A percentile compares a stretch with the other conserved stretches of the same genome.
Evolutionary conservation across 148 eudicot species (phyloP).

Genomic region (Vaccinium corymbosum): DNA sequence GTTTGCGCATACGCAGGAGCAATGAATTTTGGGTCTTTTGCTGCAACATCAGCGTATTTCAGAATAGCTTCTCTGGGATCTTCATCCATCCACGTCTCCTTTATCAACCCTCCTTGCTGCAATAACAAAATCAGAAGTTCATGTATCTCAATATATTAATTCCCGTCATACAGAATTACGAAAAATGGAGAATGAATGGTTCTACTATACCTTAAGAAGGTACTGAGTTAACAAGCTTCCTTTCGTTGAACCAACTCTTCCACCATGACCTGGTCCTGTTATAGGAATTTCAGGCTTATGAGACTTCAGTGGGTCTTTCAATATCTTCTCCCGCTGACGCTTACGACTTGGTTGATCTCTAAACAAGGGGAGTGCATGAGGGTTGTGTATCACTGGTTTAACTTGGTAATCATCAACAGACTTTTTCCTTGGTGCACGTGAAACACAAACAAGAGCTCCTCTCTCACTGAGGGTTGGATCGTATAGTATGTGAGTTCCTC

Average conservation of each 20-base stretch:
- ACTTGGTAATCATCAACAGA: conserved; percentile 82
- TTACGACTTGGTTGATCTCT: conserved; percentile 97
- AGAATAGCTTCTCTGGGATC: conserved; percentile 98
- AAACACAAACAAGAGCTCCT: conserved; percentile 98
- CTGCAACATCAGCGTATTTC: conserved; percentile 86
- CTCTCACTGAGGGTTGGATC: conserved; percentile 90
- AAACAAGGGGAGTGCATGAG: conserved; percentile 91
- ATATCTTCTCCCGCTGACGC: conserved; percentile 82
- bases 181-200: not conserved
- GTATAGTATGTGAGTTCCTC: conserved; percentile 87
- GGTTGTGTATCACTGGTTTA: conserved; percentile 86
- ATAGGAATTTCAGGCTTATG: conserved; percentile 95
- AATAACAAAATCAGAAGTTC: conserved; percentile 18
- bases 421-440: conserved; percentile 92
- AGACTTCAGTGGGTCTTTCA: conserved; percentile 88
- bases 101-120: conserved; percentile 96
- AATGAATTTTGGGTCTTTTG: conserved; percentile 85
- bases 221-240: conserved; percentile 96
- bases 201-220: conserved; percentile 78
- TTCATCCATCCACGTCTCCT: conserved; percentile 99
- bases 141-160: not conserved
- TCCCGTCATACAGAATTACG: not conserved
- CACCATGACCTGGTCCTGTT: conserved; percentile 94
- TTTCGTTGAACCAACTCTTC: conserved; percentile 85
- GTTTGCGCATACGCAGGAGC: conserved; percentile 93